Conservation (phyloP, 202 grass and related monocot species). For the Eragrostis tef region DNA sequence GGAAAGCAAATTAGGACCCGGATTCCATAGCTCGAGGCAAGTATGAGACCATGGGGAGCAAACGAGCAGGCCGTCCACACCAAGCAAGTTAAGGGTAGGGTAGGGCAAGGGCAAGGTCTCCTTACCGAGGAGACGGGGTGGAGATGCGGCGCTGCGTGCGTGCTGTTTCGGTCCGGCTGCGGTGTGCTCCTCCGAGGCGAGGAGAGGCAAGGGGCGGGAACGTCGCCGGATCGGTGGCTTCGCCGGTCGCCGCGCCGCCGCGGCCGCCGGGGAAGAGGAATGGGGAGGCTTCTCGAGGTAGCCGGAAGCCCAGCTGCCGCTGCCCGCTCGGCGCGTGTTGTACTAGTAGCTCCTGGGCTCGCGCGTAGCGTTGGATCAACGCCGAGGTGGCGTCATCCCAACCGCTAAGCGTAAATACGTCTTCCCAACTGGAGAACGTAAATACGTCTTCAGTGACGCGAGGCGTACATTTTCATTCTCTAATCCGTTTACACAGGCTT, state of each 20-base stretch:
- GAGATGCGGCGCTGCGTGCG: neutral
- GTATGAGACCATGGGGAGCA: neutral
- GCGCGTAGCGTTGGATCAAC: slow-evolving; percentile 33
- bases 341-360: neutral
- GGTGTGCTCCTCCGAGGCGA: neutral
- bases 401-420: neutral
- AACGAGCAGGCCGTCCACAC: neutral
- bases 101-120: neutral
- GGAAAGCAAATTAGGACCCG: neutral
- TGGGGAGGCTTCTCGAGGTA: slow-evolving; percentile 2
- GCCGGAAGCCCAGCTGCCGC: neutral
- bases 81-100: neutral
- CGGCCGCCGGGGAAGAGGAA: neutral
- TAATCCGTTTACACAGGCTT: neutral
- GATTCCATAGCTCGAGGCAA: neutral
- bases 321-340: neutral
- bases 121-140: slow-evolving; percentile 7
- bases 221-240: neutral
- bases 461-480: neutral
- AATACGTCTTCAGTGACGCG: accelerated
- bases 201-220: neutral
- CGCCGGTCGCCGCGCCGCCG: neutral
- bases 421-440: too few species aligned
- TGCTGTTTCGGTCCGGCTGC: neutral
- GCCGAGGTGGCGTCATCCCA: slow-evolving; percentile 16